A percentile compares a stretch with the other conserved stretches of the same genome.
Conservation (phyloP, 805 yeast genomes). For the Ogataea methanolica region DNA sequence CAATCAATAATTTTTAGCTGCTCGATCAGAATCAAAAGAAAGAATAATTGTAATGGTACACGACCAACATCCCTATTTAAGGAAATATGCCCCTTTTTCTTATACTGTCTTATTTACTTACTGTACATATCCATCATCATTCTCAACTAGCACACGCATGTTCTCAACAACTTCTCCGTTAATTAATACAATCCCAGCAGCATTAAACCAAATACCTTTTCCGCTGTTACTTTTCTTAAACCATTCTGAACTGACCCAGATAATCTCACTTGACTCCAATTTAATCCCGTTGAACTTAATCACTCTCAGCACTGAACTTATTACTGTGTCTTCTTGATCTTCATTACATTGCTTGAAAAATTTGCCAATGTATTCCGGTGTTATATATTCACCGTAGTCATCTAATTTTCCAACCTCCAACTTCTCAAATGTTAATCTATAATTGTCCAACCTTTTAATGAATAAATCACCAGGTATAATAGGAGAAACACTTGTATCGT, state of each 20-base stretch:
- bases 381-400: constrained; percentile 30
- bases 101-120: not conserved
- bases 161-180: constrained; percentile 19
- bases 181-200: constrained; percentile 13
- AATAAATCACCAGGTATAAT: constrained; percentile 31
- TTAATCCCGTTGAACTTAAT: constrained; percentile 23
- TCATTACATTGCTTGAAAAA: not conserved
- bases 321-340: not conserved
- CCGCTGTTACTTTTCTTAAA: not conserved
- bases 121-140: not conserved
- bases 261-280: constrained; percentile 10
- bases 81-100: not conserved
- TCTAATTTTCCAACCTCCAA: constrained; percentile 38
- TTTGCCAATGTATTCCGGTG: constrained; percentile 15
- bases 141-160: constrained; percentile 10
- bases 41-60: no score
- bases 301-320: constrained; percentile 12
- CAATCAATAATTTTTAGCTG: not conserved
- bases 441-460: constrained; percentile 37
- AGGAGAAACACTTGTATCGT: not conserved
- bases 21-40: no score
- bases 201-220: constrained; percentile 6
- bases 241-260: constrained; percentile 22
- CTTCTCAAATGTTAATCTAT: constrained; percentile 44
- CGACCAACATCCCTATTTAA: no score